A percentile compares a stretch with the other conserved stretches of the same genome.
These are phyloP conservation scores for Rheum nobile DNA, from an alignment of 148 eudicot genomes.

Conservation along the genomic window DNA sequence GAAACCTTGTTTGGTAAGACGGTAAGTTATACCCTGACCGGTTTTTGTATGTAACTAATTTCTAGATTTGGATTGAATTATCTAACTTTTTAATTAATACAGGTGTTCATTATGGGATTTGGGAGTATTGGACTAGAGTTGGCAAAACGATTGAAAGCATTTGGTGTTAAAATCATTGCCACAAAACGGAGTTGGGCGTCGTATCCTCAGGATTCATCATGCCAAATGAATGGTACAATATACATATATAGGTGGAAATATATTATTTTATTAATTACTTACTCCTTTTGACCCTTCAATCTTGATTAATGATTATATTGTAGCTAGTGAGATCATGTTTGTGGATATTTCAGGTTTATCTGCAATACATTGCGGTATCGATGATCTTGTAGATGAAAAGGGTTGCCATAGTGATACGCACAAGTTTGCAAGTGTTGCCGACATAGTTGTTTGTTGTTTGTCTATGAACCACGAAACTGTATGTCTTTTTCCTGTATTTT, in stretches of 20 bases:
- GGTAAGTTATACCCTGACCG: no score
- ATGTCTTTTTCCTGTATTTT: no score
- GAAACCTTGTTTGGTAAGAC: conserved; percentile 77
- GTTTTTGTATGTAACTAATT: no score
- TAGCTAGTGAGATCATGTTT: neutral
- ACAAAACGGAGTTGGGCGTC: conserved; percentile 84
- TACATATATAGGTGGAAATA: conserved; percentile 4
- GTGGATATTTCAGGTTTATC: conserved; percentile 16
- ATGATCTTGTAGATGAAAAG: conserved; percentile 73
- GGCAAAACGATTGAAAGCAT: conserved; percentile 86
- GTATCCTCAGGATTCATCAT: conserved; percentile 11
- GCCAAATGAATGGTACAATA: conserved; percentile 33
- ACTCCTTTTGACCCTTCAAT: neutral
- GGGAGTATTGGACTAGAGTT: conserved; percentile 79
- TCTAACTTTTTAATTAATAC: conserved; percentile 9
- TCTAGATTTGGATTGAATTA: neutral
- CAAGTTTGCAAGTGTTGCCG: conserved; percentile 73
- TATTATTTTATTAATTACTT: neutral
- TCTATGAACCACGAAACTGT: conserved; percentile 73
- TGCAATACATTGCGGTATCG: conserved; percentile 15
- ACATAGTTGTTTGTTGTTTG: conserved; percentile 85
- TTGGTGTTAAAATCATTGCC: conserved; percentile 78
- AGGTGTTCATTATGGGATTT: conserved; percentile 87
- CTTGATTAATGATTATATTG: no score
- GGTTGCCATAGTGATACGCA: conserved; percentile 63